Percentiles rank a stretch among this genome's conserved stretches.
Evolutionary conservation across 2,329 filamentous ascomycete genomes (phyloP).

Genomic region (Sporothrix sp.): DNA sequence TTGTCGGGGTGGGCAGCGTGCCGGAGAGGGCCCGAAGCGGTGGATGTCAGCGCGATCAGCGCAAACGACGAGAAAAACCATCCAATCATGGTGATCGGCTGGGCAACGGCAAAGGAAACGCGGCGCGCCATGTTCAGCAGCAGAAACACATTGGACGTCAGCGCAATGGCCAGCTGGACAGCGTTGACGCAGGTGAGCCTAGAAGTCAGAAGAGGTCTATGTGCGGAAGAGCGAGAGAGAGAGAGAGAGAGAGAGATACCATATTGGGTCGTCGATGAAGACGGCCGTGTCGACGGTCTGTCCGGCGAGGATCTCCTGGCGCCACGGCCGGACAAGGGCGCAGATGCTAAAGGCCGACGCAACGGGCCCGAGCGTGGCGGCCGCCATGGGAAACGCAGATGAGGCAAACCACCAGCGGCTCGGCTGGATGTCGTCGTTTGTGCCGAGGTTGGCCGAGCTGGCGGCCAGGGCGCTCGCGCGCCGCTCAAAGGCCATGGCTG

Average conservation of each 20-base stretch:
- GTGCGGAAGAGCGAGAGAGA: not conserved
- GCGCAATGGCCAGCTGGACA: constrained; percentile 62
- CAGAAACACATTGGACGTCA: constrained; percentile 71
- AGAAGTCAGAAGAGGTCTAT: not conserved
- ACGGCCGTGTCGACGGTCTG: constrained; percentile 38
- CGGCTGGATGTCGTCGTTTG: not conserved
- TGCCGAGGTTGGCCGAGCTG: not conserved
- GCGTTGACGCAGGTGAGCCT: constrained; percentile 64
- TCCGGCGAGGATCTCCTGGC: constrained; percentile 43
- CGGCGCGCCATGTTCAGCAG: constrained; percentile 78
- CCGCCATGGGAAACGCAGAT: constrained; percentile 64
- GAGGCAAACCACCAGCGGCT: constrained; percentile 57
- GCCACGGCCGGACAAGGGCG: constrained; percentile 73
- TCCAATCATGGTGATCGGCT: constrained; percentile 72
- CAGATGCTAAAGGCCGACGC: constrained; percentile 84
- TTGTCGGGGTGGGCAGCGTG: constrained; percentile 26
- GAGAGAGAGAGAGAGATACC: constrained; percentile 35
- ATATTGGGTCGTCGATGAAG: constrained; percentile 57
- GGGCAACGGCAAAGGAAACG: constrained; percentile 69
- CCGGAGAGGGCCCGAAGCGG: constrained; percentile 50
- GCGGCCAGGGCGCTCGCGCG: not conserved
- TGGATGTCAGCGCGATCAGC: constrained; percentile 55
- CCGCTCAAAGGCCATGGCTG: not conserved
- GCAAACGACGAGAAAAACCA: constrained; percentile 62
- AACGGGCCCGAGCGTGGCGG: constrained; percentile 74